A percentile compares a stretch with the other conserved stretches of the same genome.
Evolutionary conservation across 2,329 filamentous ascomycete genomes (phyloP).

Genomic region (Apiospora aurea): DNA sequence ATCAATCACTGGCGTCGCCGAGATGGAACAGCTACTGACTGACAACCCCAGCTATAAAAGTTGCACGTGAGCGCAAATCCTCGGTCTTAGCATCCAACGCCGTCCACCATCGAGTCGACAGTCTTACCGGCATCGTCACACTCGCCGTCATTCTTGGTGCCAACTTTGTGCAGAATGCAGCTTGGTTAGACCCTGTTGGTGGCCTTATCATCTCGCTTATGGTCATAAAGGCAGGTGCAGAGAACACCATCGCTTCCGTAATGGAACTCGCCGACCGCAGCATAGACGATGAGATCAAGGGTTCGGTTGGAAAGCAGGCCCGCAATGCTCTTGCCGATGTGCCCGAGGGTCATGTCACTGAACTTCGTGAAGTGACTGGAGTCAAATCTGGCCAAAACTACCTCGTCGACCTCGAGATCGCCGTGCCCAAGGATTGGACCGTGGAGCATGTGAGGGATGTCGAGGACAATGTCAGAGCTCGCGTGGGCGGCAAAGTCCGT

Average conservation of each 20-base stretch:
- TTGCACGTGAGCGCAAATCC: constrained; percentile 91
- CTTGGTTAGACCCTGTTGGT: constrained; percentile 94
- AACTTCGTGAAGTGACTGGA: constrained; percentile 81
- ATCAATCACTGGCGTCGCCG: not conserved
- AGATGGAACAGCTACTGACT: constrained; percentile 1
- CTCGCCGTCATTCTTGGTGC: constrained; percentile 88
- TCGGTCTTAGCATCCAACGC: constrained; percentile 96
- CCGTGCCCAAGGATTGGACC: constrained; percentile 78
- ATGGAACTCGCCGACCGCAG: constrained; percentile 90
- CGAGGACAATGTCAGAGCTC: constrained; percentile 76
- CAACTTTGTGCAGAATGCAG: constrained; percentile 83
- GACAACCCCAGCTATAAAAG: constrained; percentile 78
- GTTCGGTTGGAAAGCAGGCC: constrained; percentile 72
- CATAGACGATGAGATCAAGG: constrained; percentile 84
- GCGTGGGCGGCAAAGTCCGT: constrained; percentile 77
- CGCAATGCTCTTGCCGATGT: constrained; percentile 64
- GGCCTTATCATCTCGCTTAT: constrained; percentile 91
- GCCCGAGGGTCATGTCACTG: constrained; percentile 63
- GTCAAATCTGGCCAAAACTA: constrained; percentile 98
- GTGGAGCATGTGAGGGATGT: constrained; percentile 73
- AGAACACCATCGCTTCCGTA: constrained; percentile 82
- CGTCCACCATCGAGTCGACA: constrained; percentile 95
- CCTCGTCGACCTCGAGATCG: constrained; percentile 87
- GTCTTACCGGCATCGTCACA: constrained; percentile 92
- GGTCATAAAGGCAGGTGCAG: constrained; percentile 88